A percentile compares a stretch with the other conserved stretches of the same genome.
Conservation (phyloP, 73 alveolate genomes). For the Paraurostyla sp. region DNA sequence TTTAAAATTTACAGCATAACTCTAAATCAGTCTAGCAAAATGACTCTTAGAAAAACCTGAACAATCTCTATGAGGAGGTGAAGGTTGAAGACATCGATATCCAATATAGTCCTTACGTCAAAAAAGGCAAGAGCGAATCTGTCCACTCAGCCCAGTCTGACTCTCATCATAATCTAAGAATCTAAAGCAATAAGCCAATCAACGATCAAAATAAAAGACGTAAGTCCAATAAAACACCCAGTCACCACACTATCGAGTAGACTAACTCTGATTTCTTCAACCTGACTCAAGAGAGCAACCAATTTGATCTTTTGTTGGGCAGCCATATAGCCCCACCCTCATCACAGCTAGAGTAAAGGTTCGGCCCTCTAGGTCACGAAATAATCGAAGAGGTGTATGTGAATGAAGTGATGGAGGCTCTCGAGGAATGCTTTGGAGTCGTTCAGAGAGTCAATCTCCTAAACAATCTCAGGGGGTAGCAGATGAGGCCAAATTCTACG, state of each 20-base stretch:
- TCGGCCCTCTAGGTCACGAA: conserved; percentile 29
- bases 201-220: background rate
- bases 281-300: conserved; percentile 29
- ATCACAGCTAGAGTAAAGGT: conserved; percentile 10
- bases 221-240: background rate
- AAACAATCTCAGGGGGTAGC: no score
- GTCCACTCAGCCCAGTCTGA: conserved; percentile 8
- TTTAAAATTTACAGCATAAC: no score
- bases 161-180: no score
- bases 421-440: conserved; percentile 50
- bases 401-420: conserved; percentile 37
- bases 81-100: conserved; percentile 32
- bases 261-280: conserved; percentile 55
- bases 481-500: no score
- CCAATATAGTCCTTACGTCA: conserved; percentile 1
- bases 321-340: no score
- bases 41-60: no score
- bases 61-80: conserved; percentile 34
- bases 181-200: no score
- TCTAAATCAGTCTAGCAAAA: no score
- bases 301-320: background rate
- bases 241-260: background rate
- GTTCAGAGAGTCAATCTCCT: background rate
- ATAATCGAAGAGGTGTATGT: conserved; percentile 46
- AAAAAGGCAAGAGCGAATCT: conserved; percentile 42